These are phyloP conservation scores for Colletotrichum sp. DNA, from an alignment of 2,329 filamentous ascomycete genomes.

Conservation along the genomic window DNA sequence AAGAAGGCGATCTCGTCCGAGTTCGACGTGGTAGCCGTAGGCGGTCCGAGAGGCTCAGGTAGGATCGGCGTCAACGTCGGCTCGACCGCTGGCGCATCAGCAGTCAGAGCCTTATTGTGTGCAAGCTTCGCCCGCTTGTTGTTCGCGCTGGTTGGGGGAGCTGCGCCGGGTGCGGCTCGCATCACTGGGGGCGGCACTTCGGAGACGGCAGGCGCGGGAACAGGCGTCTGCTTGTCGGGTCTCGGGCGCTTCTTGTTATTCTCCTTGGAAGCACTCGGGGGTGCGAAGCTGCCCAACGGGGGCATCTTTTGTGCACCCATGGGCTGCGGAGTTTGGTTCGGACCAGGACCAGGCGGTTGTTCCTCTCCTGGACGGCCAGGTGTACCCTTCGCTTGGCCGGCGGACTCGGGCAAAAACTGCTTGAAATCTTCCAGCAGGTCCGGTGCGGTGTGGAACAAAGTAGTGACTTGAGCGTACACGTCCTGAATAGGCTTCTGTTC, in stretches of 20 bases:
- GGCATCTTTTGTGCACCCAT: conserved; percentile 78
- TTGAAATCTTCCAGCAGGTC: conserved; percentile 98
- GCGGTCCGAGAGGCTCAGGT: conserved; percentile 84
- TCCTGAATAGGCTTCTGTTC: conserved; percentile 99
- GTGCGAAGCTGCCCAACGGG: conserved; percentile 93
- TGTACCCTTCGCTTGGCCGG: conserved; percentile 55
- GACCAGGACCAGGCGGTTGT: conserved; percentile 50
- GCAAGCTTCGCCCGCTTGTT: conserved; percentile 76
- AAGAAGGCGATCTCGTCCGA: conserved; percentile 93
- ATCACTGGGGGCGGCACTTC: conserved; percentile 47
- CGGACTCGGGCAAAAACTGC: conserved; percentile 93
- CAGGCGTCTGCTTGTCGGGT: conserved; percentile 58
- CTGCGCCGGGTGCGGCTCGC: conserved; percentile 17
- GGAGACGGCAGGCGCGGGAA: conserved; percentile 46
- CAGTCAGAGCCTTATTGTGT: conserved; percentile 63
- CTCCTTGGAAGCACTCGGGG: conserved; percentile 84
- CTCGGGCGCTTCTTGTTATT: conserved; percentile 81
- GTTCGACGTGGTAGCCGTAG: conserved; percentile 73
- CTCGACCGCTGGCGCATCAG: conserved; percentile 70
- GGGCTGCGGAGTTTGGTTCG: conserved; percentile 61
- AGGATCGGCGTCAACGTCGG: conserved; percentile 88
- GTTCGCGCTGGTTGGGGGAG: conserved; percentile 38
- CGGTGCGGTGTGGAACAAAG: conserved; percentile 89
- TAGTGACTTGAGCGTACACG: conserved; percentile 96
- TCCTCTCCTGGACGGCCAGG: conserved; percentile 70